Base-by-base conservation (phyloP, 352 stramenopile genomes). In the Globisporangium nagaii region DNA sequence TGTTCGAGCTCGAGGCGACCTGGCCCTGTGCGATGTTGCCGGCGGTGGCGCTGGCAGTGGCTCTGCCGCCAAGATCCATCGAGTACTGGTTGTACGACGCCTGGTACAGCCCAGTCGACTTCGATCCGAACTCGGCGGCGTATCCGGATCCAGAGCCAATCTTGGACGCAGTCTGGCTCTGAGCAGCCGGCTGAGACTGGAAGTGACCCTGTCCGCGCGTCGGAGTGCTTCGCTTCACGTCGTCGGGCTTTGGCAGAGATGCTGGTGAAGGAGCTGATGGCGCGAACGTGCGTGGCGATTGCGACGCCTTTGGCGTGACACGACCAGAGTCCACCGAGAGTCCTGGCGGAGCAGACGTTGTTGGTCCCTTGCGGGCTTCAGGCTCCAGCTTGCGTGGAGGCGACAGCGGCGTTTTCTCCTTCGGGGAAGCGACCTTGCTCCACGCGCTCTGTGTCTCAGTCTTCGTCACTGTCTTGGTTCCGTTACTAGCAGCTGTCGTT, bases 241-340 rank as follows among this genome's bases (percentile, higher is more conserved):
- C 84, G 36, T 93, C 82, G 4, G 84, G 84, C 66, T 94, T 94
- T 39, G 84, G 84, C 6, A 94, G 70, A 50, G 84, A 78, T n/a
- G 81, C 81, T n/a, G 84, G 84, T 40, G 84, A 94, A 20, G 84
- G 84, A 41, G 84, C 82, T 17, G 83, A 90, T 40, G 84, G 84
- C 5, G 83, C 59, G 49, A 75, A 88, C 3, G 59, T 67, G 13
- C 70, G 73, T 6, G 82, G 82, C 57, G 82, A 90, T 46, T 86
- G 76, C 32, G 63, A 66, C 27, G 72, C 70, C 65, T 86, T 90
- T 42, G 79, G 78, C 19, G 75, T 90, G 22, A 80, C 63, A 52
- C 77, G 79, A 24, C 79, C 79, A 19, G 79, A 79, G 9, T 90
- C 77, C 5, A 89, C 82, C 17, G 74, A 79, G 32, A 92, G 54